Evolutionary conservation across 192 early-diverging fungal genomes (phyloP), one percentile per base, ranked within the genome.

Genomic region (Backusella australiensis): DNA sequence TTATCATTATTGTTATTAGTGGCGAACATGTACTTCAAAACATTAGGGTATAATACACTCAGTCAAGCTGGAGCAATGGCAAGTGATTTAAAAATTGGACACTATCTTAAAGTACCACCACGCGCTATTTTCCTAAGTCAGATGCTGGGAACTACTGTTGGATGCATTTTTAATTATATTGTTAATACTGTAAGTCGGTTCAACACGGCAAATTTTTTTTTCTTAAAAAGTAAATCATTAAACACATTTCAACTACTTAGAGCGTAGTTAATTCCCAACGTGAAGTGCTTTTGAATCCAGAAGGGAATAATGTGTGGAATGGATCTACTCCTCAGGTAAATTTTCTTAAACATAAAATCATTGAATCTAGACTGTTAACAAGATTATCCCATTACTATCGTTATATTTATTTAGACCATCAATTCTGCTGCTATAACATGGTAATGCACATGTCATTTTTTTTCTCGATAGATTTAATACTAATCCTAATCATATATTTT

Each of bases 21-120:
- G n/a, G 76, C 74, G 14, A 81, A 81, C 68, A 85, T 90, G 85
- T 77, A 75, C 41, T 90, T 89, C 80, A 90, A 88, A 76, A 81
- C 81, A 35, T 77, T 83, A 56, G 83, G 84, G 14, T 80, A 74
- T 69, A 80, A 80, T 29, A 85, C 80, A 21, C 72, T 78, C 19
- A 72, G 71, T 17, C 83, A 89, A 75, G 90, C 84, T 3, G 71
- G 88, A 0, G 49, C 35, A 17, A 79, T 91, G 72, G 63, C 81
- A 5, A 53, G 59, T 19, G 89, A 90, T 72, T 78, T 87, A 34
- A 91, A 91, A 71, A 75, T 79, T 44, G 91, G 90, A 0, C 90
- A 91, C 56, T 93, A 92, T 82, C 86, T 90, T 82, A 92, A 94
- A 80, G 88, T 93, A 26, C 86, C 90, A 1, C 93, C 93, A 26